Percentiles rank a stretch among this genome's conserved stretches.
These are phyloP conservation scores for Clonostachys rhizophaga DNA, from an alignment of 2,329 filamentous ascomycete genomes.

Conservation along the genomic window DNA sequence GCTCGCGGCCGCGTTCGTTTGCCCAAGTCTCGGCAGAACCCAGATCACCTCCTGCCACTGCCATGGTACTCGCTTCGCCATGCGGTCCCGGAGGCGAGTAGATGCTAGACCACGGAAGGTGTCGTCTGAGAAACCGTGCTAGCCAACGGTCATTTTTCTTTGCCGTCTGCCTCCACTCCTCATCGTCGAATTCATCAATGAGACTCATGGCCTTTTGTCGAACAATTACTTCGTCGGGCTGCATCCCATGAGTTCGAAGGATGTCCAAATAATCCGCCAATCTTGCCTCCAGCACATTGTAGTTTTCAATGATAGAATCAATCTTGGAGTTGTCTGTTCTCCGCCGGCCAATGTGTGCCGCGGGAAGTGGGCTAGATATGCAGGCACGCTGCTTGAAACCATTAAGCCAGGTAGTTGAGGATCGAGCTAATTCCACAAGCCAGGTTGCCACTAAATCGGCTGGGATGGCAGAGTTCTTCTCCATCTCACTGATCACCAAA, in stretches of 20 bases:
- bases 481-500: conserved; percentile 8
- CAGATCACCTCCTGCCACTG: too few relatives aligned
- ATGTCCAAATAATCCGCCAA: conserved; percentile 7
- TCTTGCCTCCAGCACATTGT: conserved; percentile 10
- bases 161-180: conserved; percentile 8
- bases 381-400: conserved; percentile 10
- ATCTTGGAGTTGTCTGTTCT: neutral
- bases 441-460: conserved; percentile 16
- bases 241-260: conserved; percentile 9
- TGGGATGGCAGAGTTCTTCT: conserved; percentile 10
- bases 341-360: neutral
- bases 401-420: conserved; percentile 9
- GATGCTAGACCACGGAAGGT: conserved; percentile 7
- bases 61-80: neutral
- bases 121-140: conserved; percentile 9
- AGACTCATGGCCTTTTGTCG: conserved; percentile 11
- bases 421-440: conserved; percentile 10
- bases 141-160: conserved; percentile 14
- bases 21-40: neutral
- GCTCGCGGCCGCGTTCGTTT: neutral
- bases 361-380: conserved; percentile 1
- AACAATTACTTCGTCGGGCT: conserved; percentile 9
- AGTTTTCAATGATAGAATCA: conserved; percentile 10
- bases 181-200: conserved; percentile 8
- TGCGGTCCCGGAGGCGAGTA: neutral